phyloP scores from a whole-genome alignment of 2,329 filamentous ascomycete genomes.

The Hymenoscyphus occultus region DNA sequence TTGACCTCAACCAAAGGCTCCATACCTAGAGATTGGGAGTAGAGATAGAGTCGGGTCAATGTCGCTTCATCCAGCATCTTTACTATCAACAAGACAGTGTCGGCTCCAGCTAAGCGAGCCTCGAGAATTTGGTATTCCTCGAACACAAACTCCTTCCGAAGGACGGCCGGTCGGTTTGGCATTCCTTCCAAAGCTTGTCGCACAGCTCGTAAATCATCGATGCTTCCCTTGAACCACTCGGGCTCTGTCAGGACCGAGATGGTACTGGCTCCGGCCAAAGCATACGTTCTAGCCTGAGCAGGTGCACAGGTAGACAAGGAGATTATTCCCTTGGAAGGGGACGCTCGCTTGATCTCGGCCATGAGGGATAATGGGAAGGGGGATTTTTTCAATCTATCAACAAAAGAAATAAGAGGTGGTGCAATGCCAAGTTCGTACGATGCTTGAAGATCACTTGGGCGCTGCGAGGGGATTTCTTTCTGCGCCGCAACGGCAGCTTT shows the following conservation, averaged over 20 bases:
- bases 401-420: slow-evolving; percentile 78
- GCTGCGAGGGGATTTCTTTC: slow-evolving; percentile 79
- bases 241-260: slow-evolving; percentile 99
- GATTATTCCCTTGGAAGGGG: slow-evolving; percentile 94
- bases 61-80: slow-evolving; percentile 87
- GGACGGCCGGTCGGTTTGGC: slow-evolving; percentile 84
- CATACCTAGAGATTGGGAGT: slow-evolving; percentile 89
- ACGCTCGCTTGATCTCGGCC: slow-evolving; percentile 96
- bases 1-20: slow-evolving; percentile 97
- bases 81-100: slow-evolving; percentile 92
- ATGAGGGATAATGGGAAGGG: slow-evolving; percentile 88
- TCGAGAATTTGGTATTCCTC: slow-evolving; percentile 98
- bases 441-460: slow-evolving; percentile 79
- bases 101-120: slow-evolving; percentile 85
- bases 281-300: slow-evolving; percentile 86
- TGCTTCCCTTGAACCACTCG: slow-evolving; percentile 98
- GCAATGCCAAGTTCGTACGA: slow-evolving; percentile 81
- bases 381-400: slow-evolving; percentile 74
- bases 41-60: slow-evolving; percentile 77
- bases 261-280: slow-evolving; percentile 88
- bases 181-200: slow-evolving; percentile 86
- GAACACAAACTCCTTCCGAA: slow-evolving; percentile 97
- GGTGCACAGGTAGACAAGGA: slow-evolving; percentile 84
- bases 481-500: slow-evolving; percentile 73
- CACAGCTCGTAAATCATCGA: slow-evolving; percentile 86